Percentiles rank a stretch among this genome's conserved stretches.
phyloP scores from a whole-genome alignment of 2,329 filamentous ascomycete species.

The Epichloe gansuensis region DNA sequence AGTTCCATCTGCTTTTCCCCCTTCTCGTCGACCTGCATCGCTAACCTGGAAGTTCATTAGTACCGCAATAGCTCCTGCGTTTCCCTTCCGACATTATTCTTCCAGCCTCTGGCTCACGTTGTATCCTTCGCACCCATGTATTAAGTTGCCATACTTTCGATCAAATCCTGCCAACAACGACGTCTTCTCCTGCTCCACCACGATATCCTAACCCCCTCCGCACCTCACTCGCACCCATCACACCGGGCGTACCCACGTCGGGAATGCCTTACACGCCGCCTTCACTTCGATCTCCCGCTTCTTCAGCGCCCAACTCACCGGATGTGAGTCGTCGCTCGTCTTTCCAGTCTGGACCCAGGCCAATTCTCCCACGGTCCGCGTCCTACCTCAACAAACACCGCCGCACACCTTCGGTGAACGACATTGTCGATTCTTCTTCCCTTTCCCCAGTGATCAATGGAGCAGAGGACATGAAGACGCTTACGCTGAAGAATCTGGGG shows the following conservation, averaged over 20 bases:
- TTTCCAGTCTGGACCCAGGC: conserved; percentile 35
- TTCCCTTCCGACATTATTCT: neutral
- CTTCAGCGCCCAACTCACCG: conserved; percentile 44
- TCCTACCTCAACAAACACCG: conserved; percentile 54
- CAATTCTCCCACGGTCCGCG: conserved; percentile 47
- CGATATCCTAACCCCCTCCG: neutral
- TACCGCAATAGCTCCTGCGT: neutral
- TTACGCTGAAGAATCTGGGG: conserved; percentile 32
- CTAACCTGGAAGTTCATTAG: neutral
- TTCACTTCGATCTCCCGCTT: conserved; percentile 49
- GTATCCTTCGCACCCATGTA: neutral
- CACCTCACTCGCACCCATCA: conserved; percentile 3
- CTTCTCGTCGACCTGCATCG: neutral
- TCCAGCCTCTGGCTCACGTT: neutral
- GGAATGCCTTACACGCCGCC: conserved; percentile 85
- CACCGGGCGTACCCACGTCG: conserved; percentile 14
- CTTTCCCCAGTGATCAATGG: conserved; percentile 21
- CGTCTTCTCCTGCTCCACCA: neutral
- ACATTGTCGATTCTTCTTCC: conserved; percentile 15
- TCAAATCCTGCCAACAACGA: neutral
- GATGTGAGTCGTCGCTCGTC: conserved; percentile 46
- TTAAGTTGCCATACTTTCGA: neutral
- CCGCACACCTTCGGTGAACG: conserved; percentile 38
- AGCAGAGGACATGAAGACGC: conserved; percentile 10
- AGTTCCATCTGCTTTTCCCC: neutral